Conservation (phyloP, 352 stramenopile genomes). For the Lagenidium giganteum region DNA sequence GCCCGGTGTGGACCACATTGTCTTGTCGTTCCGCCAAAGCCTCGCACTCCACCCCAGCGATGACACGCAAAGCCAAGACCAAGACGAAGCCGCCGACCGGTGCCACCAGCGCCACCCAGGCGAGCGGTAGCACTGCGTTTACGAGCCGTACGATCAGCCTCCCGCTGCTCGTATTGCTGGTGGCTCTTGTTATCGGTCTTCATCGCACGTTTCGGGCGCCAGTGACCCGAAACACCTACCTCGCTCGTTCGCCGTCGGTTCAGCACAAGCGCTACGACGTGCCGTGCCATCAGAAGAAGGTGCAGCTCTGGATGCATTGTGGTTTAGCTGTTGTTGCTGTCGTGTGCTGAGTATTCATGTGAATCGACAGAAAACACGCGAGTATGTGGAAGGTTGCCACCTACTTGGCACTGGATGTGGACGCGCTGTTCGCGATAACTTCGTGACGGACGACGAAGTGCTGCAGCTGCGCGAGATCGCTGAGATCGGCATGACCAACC, state of each 20-base stretch:
- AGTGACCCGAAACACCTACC: constrained; percentile 4
- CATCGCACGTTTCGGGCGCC: neutral
- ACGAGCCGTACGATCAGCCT: neutral
- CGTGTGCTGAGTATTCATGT: neutral
- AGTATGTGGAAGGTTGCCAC: constrained; percentile 66
- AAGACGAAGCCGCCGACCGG: too few species aligned
- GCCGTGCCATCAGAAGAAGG: constrained; percentile 37
- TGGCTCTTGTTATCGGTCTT: neutral
- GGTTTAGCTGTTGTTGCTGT: neutral
- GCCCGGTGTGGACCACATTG: too few species aligned
- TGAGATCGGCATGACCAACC: constrained; percentile 76
- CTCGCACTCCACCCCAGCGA: too few species aligned
- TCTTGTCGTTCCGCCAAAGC: too few species aligned
- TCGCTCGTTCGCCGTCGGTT: constrained; percentile 11
- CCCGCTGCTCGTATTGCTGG: too few species aligned
- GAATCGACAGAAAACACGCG: constrained; percentile 24
- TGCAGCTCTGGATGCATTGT: constrained; percentile 9
- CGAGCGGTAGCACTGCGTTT: neutral
- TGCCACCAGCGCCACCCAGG: too few species aligned
- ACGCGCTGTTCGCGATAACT: constrained; percentile 62
- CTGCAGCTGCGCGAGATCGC: constrained; percentile 70
- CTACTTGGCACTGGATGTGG: constrained; percentile 56
- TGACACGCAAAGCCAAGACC: too few species aligned
- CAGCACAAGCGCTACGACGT: constrained; percentile 50
- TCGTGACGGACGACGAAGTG: constrained; percentile 71